Evolutionary conservation across 257 asterid genomes (phyloP), one percentile per base, ranked within the genome.

Genomic region (Ballota nigra): DNA sequence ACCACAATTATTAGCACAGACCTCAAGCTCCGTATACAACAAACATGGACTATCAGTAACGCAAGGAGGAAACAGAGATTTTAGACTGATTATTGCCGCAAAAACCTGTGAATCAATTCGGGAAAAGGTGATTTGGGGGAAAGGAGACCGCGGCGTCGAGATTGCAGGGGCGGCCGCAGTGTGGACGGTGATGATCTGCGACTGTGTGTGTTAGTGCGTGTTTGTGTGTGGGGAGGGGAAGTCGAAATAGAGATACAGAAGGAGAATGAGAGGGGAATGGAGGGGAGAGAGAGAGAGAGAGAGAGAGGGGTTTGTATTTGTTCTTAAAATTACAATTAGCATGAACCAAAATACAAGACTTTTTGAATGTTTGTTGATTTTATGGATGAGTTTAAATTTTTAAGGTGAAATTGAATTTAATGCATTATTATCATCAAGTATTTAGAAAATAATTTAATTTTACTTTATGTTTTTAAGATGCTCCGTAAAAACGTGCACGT

Each of bases 111-210:
- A 79, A 82, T 79, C 78, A 69, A 68, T 68, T 61, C 9, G 28
- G 71, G 45, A 51, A 18, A 53, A 62, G 70, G 16, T 72, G 76
- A 78, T 80, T 75, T 68, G 78, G 78, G 87, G 83, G 45, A 63
- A 65, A 23, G 23, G 22, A 58, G 51, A 38, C 77, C 78, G 58
- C 63, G 71, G 73, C 20, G n/a, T 70, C 8, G 28, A 29, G 66
- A 65, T 41, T 69, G 10, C 36, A 66, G 72, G 57, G 72, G 59
- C 72, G n/a, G 72, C 73, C 19, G 29, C 55, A 43, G 18, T 40
- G 76, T 19, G 73, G 70, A 57, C 56, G 80, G 5, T 43, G 19
- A 43, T 13, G 52, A 43, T 43, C 81, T 68, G 66, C 36, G 61
- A 1, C 51, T 41, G 18, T 72, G 68, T 41, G 73, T 61, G 80